phyloP scores from a whole-genome alignment of 306 rosid species.

The Biancaea sappan region DNA sequence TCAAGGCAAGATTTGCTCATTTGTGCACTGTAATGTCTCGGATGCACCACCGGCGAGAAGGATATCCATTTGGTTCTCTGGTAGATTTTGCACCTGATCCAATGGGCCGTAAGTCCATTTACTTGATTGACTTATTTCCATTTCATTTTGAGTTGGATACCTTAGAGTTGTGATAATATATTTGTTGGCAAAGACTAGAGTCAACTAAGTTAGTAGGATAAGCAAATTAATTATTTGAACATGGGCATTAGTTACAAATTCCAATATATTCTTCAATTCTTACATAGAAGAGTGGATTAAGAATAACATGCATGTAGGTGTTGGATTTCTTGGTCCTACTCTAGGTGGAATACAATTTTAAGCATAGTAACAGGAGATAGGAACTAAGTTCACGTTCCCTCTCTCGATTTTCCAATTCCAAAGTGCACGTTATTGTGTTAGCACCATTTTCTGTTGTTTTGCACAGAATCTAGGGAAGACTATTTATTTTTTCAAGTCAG shows the following conservation, averaged over 20 bases:
- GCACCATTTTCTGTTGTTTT: background rate
- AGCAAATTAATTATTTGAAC: conserved; percentile 22
- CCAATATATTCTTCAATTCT: background rate
- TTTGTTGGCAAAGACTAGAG: conserved; percentile 4
- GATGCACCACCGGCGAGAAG: conserved; percentile 98
- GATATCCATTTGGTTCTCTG: conserved; percentile 98
- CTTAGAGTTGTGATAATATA: background rate
- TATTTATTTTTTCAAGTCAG: conserved; percentile 7
- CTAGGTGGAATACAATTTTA: background rate
- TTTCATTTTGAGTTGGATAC: conserved; percentile 6
- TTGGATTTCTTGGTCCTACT: background rate
- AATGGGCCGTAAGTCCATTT: conserved; percentile 83
- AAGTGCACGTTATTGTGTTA: conserved; percentile 6
- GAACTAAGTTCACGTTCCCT: background rate
- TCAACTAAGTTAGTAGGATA: conserved; percentile 11
- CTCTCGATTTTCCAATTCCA: conserved; percentile 17
- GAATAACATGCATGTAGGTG: background rate
- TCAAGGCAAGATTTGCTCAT: conserved; percentile 99
- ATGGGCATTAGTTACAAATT: background rate
- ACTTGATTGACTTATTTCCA: conserved; percentile 8
- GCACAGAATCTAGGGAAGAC: conserved; percentile 15
- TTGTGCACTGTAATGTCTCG: conserved; percentile 98
- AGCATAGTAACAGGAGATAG: background rate
- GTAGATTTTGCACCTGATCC: conserved; percentile 98
- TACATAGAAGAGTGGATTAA: background rate